Conservation (phyloP, 495 filamentous ascomycete genomes). For the Xylaria bambusicola region DNA sequence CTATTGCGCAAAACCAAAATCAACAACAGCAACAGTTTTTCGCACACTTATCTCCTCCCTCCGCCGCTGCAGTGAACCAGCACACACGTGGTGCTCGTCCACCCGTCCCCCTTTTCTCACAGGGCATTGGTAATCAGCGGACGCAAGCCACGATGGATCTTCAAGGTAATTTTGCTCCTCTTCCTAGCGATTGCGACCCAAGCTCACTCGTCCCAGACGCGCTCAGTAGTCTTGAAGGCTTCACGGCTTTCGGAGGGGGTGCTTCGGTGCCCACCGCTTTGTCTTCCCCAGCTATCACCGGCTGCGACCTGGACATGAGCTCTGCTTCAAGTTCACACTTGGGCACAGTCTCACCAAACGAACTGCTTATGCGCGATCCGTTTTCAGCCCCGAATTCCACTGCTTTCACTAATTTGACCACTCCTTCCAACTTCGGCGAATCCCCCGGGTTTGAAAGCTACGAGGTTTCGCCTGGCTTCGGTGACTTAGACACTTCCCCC, state of each 20-base stretch:
- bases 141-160: constrained; percentile 50
- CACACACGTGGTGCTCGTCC: constrained; percentile 50
- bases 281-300: constrained; percentile 53
- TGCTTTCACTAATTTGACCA: constrained; percentile 82
- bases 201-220: constrained; percentile 51
- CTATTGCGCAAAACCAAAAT: constrained; percentile 43
- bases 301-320: constrained; percentile 45
- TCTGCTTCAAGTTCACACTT: constrained; percentile 49
- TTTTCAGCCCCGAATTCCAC: constrained; percentile 80
- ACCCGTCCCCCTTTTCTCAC: constrained; percentile 55
- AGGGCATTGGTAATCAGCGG: constrained; percentile 48
- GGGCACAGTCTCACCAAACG: constrained; percentile 83
- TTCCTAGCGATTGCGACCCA: constrained; percentile 23
- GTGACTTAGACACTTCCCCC: constrained; percentile 46
- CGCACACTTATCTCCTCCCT: constrained; percentile 52
- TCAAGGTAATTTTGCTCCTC: constrained; percentile 37
- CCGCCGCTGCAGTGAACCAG: constrained; percentile 46
- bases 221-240: constrained; percentile 48
- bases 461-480: constrained; percentile 74
- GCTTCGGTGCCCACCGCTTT: constrained; percentile 42
- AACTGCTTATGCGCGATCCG: constrained; percentile 68
- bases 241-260: constrained; percentile 55
- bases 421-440: constrained; percentile 73
- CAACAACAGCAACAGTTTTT: constrained; percentile 50
- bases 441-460: constrained; percentile 72